Evolutionary conservation across 2,329 filamentous ascomycete genomes (phyloP), one percentile per base, ranked within the genome.

Genomic region (Aspergillus alliaceus): DNA sequence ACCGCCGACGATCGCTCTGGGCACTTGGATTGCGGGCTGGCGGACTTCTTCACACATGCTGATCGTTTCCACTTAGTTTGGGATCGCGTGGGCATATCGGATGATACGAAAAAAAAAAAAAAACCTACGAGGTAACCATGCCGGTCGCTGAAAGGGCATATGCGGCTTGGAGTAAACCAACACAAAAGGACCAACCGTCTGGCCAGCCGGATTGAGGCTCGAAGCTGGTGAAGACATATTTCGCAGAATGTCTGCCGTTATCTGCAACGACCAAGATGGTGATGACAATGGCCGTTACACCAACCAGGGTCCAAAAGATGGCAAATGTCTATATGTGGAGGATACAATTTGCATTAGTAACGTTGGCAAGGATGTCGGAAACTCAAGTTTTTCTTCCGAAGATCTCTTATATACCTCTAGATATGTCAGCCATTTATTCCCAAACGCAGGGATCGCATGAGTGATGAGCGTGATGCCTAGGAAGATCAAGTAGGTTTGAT

Each of bases 101-200:
- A n/a, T 32, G 4, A 12, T 18, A 29, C n/a, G n/a, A n/a, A n/a
- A n/a, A n/a, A n/a, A n/a, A n/a, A n/a, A n/a, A n/a, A n/a, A 25
- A 27, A 59, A 80, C 85, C 80, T 76, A 88, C 85, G 86, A 89
- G 70, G 91, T 88, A 58, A 91, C 88, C 89, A 91, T 91, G 74
- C 89, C 89, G 29, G 85, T 75, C 0, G 87, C 85, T 1, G 89
- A 86, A 79, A 89, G 87, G 15, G 86, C 86, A 68, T 89, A 89
- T 3, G 72, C 78, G 18, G 86, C 85, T 71, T 89, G 87, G 6
- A 90, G 75, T 4, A 90, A 74, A 7, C 87, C 87, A 39, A 90
- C 84, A 66, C 89, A 89, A 72, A 89, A 90, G 0, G 86, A 84
- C 86, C 86, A 90, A 12, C 86, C 87, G 8, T 77, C 72, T 1